Base-by-base conservation (phyloP, 768 basidiomycete species). In the Serpula lacrymans region DNA sequence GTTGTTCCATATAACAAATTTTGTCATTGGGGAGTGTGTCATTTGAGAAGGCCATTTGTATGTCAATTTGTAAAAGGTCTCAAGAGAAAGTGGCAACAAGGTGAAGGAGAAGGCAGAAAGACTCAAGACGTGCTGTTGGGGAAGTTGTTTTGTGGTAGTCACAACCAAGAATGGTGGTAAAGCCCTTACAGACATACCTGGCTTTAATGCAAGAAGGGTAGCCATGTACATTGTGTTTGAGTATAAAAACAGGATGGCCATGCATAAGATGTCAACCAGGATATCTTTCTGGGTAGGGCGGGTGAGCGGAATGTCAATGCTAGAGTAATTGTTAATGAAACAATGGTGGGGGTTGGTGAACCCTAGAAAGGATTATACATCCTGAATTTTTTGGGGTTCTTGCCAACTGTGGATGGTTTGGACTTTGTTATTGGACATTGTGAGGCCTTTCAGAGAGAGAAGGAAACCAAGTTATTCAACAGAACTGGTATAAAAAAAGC, bases 101-200 rank as follows among this genome's bases (percentile, higher is more conserved):
- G 16, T 68, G 62, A 0, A 68, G 49, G 3, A 74, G 42, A 4
- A 64, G 46, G 0, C 60, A 48, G 35, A 68, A 55, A 0, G 69
- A 64, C 45, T 69, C 68, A 48, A 67, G 60, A 11, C 59, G 58
- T 14, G 61, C 62, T 6, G 60, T 64, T 0, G 66, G 68, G 34
- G 72, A 67, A 35, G 63, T 68, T 0, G 69, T 70, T 28, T 65
- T 59, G 0, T 47, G 57, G 42, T 64, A 77, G 37, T 77, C 72
- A 6, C 52, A 40, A 0, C 74, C 72, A 18, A 53, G 64, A 1
- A 64, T 48, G 36, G 72, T 70, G 17, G 66, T 48, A 47, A 57
- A 70, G 0, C 75, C 72, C 42, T 67, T 57, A 18, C 68, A 61
- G 2, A 77, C 68, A 16, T 64, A 55, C 0, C 63, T 52, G 0